phyloP scores from a whole-genome alignment of 208 protist species.

The Naegleria gruberi region DNA sequence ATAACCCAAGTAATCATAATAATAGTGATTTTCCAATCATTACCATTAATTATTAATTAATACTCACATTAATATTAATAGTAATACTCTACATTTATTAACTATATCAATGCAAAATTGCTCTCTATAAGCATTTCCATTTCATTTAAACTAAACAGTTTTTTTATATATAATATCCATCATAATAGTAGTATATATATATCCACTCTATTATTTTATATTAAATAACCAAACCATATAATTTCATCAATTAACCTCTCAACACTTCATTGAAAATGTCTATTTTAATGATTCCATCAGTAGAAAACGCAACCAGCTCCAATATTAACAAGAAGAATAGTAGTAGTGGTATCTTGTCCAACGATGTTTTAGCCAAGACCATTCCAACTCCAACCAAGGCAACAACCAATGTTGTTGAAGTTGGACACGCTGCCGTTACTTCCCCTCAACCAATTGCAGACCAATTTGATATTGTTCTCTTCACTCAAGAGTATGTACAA shows the following conservation, averaged over 20 bases:
- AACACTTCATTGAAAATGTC: background rate
- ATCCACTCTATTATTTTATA: background rate
- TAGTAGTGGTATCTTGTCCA: background rate
- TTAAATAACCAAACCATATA: too few species aligned
- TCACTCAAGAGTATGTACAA: background rate
- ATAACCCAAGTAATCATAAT: background rate
- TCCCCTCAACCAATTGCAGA: background rate
- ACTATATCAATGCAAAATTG: too few species aligned
- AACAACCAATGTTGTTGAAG: background rate
- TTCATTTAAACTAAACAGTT: background rate
- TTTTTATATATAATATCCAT: background rate
- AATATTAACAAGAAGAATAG: background rate
- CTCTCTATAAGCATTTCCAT: too few species aligned
- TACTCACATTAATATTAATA: background rate
- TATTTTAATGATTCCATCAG: background rate
- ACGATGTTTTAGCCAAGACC: background rate
- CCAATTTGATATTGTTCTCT: background rate
- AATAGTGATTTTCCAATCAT: background rate
- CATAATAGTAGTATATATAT: background rate
- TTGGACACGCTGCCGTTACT: background rate
- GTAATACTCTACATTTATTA: too few species aligned
- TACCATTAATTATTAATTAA: background rate
- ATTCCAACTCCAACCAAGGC: background rate
- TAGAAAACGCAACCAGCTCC: background rate
- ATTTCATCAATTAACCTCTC: too few species aligned